Evolutionary conservation across 306 rosid species (phyloP).

Genomic region (Sphenostylis stenocarpa): DNA sequence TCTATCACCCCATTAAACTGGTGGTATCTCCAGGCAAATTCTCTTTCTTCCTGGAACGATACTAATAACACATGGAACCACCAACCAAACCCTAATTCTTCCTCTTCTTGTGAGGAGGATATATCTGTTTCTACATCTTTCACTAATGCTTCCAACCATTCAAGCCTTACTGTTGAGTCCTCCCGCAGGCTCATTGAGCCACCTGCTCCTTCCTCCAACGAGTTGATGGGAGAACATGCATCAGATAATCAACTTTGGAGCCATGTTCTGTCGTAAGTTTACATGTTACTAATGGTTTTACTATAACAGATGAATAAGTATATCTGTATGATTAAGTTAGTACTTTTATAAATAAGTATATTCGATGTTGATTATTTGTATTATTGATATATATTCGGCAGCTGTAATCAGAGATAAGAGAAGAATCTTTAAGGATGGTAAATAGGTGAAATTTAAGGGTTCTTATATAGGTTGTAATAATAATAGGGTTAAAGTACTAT

Average conservation of each 20-base stretch:
- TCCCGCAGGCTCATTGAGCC: constrained; percentile 50
- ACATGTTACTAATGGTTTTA: not conserved
- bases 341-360: not conserved
- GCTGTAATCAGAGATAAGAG: constrained; percentile 29
- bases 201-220: constrained; percentile 52
- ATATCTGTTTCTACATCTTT: constrained; percentile 78
- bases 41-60: constrained; percentile 61
- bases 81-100: constrained; percentile 64
- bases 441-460: not conserved
- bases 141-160: constrained; percentile 82
- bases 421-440: constrained; percentile 29
- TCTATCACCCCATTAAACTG: constrained; percentile 57
- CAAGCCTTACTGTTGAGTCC: constrained; percentile 67
- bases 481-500: constrained; percentile 28
- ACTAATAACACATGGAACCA: constrained; percentile 31
- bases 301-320: not conserved
- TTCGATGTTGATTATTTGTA: constrained; percentile 22
- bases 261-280: constrained; percentile 73
- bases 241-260: constrained; percentile 79
- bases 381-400: not conserved
- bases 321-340: not conserved
- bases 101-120: constrained; percentile 76
- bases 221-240: constrained; percentile 56
- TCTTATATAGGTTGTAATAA: constrained; percentile 5
- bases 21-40: constrained; percentile 68